Evolutionary conservation across 352 stramenopile species (phyloP), one percentile per base, ranked within the genome.

Genomic region (Aphanomyces stellatus): DNA sequence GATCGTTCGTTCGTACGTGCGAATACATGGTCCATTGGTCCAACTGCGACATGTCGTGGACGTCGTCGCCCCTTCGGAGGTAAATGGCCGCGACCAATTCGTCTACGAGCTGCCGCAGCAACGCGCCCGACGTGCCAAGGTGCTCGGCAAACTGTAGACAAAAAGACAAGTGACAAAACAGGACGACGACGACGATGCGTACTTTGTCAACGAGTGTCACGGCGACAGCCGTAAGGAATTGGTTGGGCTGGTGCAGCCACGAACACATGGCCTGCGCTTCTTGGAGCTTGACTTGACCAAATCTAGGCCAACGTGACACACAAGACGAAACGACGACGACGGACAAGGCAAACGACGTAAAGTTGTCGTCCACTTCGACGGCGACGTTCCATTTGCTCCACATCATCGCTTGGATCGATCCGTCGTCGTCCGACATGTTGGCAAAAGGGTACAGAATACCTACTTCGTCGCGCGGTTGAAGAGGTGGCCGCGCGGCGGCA

Each of bases 221-320:
- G 51, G 79, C 89, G 40, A 86, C 81, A 8, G 83, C 87, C 1
- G 76, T 81, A 59, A 87, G 77, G 59, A 93, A 93, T 25, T 79
- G 77, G 65, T 91, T 93, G 30, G 84, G 82, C 10, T 76, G 53
- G 57, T 88, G 76, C n/a, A 89, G 71, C 73, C 81, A 88, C 2
- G 80, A 82, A 11, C 79, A 79, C 81, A 90, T 91, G 34, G 80
- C 72, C 74, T 86, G 77, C 24, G 81, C 84, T 67, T 93, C 84
- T 49, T 78, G 85, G 25, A 91, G 74, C 57, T 93, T 93, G 73
- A 89, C 80, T 69, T 93, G 78, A 31, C 37, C 41, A 25, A 57
- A 67, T 59, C 60, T 67, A 63, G 3, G 5, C 8, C 6, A 15
- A 35, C 8, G 33, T 53, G 43, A 13, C 43, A 27, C 6, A 22